Evolutionary conservation across 148 eudicot species (phyloP), one percentile per base, ranked within the genome.

Genomic region (Chenopodium berlandieri): DNA sequence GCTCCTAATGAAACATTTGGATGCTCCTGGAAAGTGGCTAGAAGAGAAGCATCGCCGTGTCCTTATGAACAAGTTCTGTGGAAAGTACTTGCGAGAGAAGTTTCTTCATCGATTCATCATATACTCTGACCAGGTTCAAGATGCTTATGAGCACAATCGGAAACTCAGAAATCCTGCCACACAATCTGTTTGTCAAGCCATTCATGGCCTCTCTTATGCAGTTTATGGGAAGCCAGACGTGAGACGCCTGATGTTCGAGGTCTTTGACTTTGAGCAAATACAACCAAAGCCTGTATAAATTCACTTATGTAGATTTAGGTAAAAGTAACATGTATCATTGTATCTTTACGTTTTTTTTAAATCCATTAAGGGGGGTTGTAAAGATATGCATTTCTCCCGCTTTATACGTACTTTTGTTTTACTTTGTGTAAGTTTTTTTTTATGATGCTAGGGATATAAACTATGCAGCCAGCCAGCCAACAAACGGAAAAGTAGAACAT

Each of bases 171-270:
- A 96, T 82, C 98, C 98, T 4, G 97, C 98, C 27, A 94, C 99
- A 3, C 91, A 93, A 16, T 81, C 99, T 0, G 99, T 96, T 81
- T 89, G 91, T 63, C 98, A 96, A 85, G 98, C 99, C 75, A 88
- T 94, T 68, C 99, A 96, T 40, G 99, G 98, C 58, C 97, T 96
- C n/a, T 87, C 97, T 0, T 94, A 97, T 81, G 93, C 95, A 16
- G 87, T 97, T 11, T 97, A 97, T 76, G 98, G 99, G 65, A 97
- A 97, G 81, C 94, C 94, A 7, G 99, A 96, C 73, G 98, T 96
- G 2, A 88, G 98, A 79, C 93, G 98, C 32, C 91, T 96, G 75
- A 96, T 96, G 99, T 94, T 96, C 78, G 99, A 94, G 86, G 94
- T 96, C 83, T 96, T 94, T 25, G 99, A 96, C 89, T 96, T 96